These are phyloP conservation scores for Phaeolepiota aurea DNA, from an alignment of 768 basidiomycete species.

Conservation along the genomic window DNA sequence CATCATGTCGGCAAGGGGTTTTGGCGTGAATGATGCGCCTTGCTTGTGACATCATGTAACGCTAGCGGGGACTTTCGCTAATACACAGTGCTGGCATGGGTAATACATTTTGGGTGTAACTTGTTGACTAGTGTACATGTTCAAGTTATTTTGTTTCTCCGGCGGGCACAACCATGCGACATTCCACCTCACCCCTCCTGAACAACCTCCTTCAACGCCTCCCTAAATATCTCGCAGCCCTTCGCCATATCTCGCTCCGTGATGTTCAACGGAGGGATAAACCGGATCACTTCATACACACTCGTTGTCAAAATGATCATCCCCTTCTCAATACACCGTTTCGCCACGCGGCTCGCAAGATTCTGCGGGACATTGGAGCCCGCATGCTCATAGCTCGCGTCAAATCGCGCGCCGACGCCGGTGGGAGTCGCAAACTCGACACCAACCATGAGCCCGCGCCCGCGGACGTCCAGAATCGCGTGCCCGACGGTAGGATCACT, in stretches of 20 bases:
- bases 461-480: conserved; percentile 80
- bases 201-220: conserved; percentile 63
- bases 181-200: too few relatives aligned
- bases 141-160: too few relatives aligned
- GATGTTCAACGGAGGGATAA: conserved; percentile 90
- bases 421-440: conserved; percentile 67
- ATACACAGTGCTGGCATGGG: too few relatives aligned
- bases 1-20: too few relatives aligned
- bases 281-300: conserved; percentile 80
- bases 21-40: too few relatives aligned
- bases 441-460: conserved; percentile 83
- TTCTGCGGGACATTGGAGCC: neutral
- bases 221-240: conserved; percentile 55
- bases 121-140: too few relatives aligned
- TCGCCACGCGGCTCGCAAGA: conserved; percentile 54
- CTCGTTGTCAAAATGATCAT: conserved; percentile 86
- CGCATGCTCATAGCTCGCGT: too few relatives aligned
- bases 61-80: too few relatives aligned
- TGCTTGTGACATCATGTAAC: too few relatives aligned
- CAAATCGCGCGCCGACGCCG: conserved; percentile 23
- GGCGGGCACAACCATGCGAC: too few relatives aligned
- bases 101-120: too few relatives aligned
- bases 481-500: conserved; percentile 40
- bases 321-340: conserved; percentile 79
- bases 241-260: conserved; percentile 64